Conservation (phyloP, 2,329 filamentous ascomycete genomes). For the Myriosclerotinia duriaeana region DNA sequence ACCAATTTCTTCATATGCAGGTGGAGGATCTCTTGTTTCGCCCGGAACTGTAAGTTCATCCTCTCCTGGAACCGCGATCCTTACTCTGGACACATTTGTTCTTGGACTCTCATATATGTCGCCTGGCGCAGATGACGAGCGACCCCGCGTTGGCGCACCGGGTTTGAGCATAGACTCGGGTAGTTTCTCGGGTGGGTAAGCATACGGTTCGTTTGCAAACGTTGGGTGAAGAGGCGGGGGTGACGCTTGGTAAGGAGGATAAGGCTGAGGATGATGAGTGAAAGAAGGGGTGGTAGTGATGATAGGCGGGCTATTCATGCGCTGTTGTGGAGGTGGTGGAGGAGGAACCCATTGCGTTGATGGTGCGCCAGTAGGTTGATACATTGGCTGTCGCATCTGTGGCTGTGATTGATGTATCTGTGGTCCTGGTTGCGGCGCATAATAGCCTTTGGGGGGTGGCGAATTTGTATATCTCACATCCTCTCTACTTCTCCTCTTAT, state of each 20-base stretch:
- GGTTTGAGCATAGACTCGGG: conserved; percentile 15
- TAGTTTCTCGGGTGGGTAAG: conserved; percentile 21
- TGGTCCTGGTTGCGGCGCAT: conserved; percentile 1
- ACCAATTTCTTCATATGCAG: conserved; percentile 18
- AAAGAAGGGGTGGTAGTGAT: conserved; percentile 6
- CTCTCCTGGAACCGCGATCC: conserved; percentile 24
- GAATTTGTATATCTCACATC: conserved; percentile 15
- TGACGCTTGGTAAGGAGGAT: not conserved
- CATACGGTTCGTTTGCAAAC: conserved; percentile 19
- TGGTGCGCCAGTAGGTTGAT: conserved; percentile 4
- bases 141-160: conserved; percentile 1
- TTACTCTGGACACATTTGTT: conserved; percentile 19
- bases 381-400: not conserved
- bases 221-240: conserved; percentile 1
- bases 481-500: conserved; percentile 18
- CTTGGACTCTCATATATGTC: conserved; percentile 11
- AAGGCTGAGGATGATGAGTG: not conserved
- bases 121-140: conserved; percentile 19
- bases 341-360: conserved; percentile 12
- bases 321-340: conserved; percentile 16
- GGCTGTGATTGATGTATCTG: not conserved
- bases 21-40: conserved; percentile 19
- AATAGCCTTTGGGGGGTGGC: conserved; percentile 8
- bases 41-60: conserved; percentile 22
- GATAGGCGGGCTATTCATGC: conserved; percentile 11